These are phyloP conservation scores for Pulicaria dysenterica DNA, from an alignment of 129 eudicot species.

Conservation along the genomic window DNA sequence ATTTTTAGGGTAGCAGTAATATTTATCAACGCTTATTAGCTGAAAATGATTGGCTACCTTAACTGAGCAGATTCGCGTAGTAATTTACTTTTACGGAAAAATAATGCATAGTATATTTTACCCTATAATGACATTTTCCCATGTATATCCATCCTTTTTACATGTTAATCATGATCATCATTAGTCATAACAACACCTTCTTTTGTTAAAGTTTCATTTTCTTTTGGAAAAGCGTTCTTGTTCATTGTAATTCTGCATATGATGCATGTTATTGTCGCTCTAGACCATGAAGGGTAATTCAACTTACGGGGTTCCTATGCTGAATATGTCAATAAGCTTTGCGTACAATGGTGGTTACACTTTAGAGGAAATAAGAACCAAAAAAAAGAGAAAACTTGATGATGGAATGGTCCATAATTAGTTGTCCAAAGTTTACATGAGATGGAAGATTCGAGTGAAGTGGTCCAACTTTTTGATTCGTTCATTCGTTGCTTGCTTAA, in stretches of 20 bases:
- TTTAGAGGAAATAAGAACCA: background rate
- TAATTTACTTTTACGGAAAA: too few species aligned
- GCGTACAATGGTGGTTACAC: background rate
- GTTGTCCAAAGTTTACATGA: conserved; percentile 10
- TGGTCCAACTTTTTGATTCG: conserved; percentile 14
- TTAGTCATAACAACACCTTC: background rate
- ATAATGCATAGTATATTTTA: too few species aligned
- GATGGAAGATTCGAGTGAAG: conserved; percentile 8
- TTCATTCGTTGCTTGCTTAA: conserved; percentile 1
- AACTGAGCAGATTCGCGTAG: too few species aligned
- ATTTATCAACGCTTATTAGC: too few species aligned
- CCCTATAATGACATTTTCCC: too few species aligned
- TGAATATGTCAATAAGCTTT: background rate
- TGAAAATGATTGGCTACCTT: too few species aligned
- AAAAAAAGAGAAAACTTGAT: background rate
- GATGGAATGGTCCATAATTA: conserved; percentile 1
- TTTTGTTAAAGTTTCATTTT: background rate
- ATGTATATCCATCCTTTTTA: too few species aligned
- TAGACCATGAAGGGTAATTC: background rate
- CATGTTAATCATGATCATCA: background rate
- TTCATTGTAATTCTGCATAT: background rate
- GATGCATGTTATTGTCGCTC: conserved; percentile 3
- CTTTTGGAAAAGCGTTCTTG: background rate
- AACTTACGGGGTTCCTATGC: background rate
- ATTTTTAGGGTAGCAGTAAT: too few species aligned